Conservation (phyloP, 176 grass and related monocot genomes). For the Typha latifolia region DNA sequence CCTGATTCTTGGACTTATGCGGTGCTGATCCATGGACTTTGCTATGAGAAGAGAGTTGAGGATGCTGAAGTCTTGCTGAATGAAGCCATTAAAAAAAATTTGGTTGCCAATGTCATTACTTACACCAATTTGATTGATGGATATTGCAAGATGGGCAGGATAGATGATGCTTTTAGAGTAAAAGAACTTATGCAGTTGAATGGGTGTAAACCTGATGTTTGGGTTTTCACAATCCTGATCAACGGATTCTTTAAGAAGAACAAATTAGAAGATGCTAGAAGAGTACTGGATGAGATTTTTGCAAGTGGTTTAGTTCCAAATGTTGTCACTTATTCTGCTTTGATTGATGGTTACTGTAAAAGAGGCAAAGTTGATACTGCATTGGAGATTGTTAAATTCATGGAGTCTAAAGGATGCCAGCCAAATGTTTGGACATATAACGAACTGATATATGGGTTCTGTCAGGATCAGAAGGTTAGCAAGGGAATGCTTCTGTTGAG, state of each 20-base stretch:
- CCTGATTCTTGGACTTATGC: slow-evolving; percentile 48
- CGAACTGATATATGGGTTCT: slow-evolving; percentile 30
- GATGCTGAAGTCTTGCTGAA: slow-evolving; percentile 46
- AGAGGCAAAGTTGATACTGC: slow-evolving; percentile 39
- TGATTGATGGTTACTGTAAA: slow-evolving; percentile 89
- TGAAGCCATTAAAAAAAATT: slow-evolving; percentile 32
- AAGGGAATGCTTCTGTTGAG: slow-evolving; percentile 33
- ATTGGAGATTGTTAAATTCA: slow-evolving; percentile 47
- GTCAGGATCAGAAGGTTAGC: slow-evolving; percentile 14
- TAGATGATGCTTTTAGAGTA: slow-evolving; percentile 44
- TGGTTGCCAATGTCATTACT: slow-evolving; percentile 35
- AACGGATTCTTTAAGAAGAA: slow-evolving; percentile 40
- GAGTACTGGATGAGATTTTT: slow-evolving; percentile 33
- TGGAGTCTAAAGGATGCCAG: slow-evolving; percentile 39
- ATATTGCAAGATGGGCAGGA: slow-evolving; percentile 40
- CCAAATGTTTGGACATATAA: slow-evolving; percentile 35
- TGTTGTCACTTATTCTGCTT: slow-evolving; percentile 67
- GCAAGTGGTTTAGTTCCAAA: slow-evolving; percentile 48
- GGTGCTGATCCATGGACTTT: slow-evolving; percentile 42
- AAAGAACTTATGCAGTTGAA: slow-evolving; percentile 42
- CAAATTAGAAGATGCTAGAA: slow-evolving; percentile 39
- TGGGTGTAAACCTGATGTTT: slow-evolving; percentile 41
- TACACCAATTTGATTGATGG: slow-evolving; percentile 58
- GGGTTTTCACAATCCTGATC: slow-evolving; percentile 38
- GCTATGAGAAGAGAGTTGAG: slow-evolving; percentile 16